phyloP scores from a whole-genome alignment of 441 rosid species.

The Flueggea neowawraea region DNA sequence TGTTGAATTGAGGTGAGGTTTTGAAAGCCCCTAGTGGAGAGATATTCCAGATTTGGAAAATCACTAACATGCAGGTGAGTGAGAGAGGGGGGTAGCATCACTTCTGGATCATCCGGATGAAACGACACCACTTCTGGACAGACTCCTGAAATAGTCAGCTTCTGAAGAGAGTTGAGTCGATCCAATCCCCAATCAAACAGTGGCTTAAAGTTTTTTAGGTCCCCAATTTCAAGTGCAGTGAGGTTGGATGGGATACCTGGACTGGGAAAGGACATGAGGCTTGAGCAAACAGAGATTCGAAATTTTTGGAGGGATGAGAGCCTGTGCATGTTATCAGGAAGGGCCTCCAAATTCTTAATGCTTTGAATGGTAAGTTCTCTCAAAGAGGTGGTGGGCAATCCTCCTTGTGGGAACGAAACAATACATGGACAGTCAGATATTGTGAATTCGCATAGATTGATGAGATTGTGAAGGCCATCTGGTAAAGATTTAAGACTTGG shows the following conservation, averaged over 20 bases:
- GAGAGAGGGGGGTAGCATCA: slow-evolving; percentile 11
- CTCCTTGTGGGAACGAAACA: background rate
- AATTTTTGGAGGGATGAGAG: slow-evolving; percentile 1
- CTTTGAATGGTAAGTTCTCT: background rate
- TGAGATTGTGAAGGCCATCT: background rate
- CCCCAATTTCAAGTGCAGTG: background rate
- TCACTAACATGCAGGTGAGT: background rate
- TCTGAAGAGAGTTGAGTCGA: background rate
- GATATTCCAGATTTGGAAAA: slow-evolving; percentile 4
- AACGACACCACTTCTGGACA: background rate
- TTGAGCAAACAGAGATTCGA: background rate
- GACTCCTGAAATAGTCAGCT: background rate
- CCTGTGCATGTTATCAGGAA: slow-evolving; percentile 1
- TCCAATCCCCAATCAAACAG: slow-evolving; percentile 9
- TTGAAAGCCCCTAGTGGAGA: slow-evolving; percentile 5
- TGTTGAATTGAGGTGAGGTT: background rate
- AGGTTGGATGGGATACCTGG: slow-evolving; percentile 2
- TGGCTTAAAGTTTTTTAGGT: background rate
- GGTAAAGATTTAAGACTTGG: slow-evolving; percentile 9
- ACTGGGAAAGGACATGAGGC: background rate
- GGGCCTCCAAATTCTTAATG: background rate
- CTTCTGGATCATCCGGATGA: background rate
- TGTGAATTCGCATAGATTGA: background rate
- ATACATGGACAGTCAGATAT: background rate
- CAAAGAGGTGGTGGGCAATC: slow-evolving; percentile 2